phyloP scores from a whole-genome alignment of 1,284 basidiomycete genomes.

The Prillingera fragicola region DNA sequence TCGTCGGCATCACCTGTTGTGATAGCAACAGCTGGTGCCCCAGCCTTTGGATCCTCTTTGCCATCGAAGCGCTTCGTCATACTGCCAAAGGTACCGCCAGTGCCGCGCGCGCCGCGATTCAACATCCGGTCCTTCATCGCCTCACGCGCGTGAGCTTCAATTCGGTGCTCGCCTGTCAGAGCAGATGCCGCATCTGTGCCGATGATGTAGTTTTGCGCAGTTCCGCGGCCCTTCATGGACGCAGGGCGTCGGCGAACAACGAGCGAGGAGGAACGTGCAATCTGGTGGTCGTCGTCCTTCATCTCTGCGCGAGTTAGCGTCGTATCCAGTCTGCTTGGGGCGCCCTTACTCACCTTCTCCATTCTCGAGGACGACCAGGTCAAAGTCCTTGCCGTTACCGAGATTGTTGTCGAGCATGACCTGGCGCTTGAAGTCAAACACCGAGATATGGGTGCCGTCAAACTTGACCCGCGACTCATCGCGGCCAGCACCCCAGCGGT shows the following conservation, averaged over 20 bases:
- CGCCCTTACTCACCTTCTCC: constrained; percentile 60
- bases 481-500: constrained; percentile 93
- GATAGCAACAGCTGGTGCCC: constrained; percentile 23
- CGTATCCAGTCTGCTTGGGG: not conserved
- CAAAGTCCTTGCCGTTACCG: constrained; percentile 91
- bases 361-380: constrained; percentile 78
- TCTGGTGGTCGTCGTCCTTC: constrained; percentile 82
- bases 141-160: constrained; percentile 42
- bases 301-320: constrained; percentile 59
- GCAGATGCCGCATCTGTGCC: constrained; percentile 49
- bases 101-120: constrained; percentile 24
- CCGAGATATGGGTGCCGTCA: constrained; percentile 96
- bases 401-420: constrained; percentile 95
- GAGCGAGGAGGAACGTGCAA: constrained; percentile 91
- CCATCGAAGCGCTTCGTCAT: constrained; percentile 89
- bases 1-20: constrained; percentile 45
- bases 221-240: constrained; percentile 74
- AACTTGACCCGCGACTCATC: constrained; percentile 93
- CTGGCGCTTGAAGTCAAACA: constrained; percentile 98
- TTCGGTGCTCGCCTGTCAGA: constrained; percentile 42
- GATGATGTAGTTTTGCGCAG: constrained; percentile 76
- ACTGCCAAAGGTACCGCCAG: constrained; percentile 37
- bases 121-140: constrained; percentile 40
- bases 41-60: constrained; percentile 56
- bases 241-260: constrained; percentile 86